Evolutionary conservation across 768 basidiomycete genomes (phyloP), one percentile per base, ranked within the genome.

Genomic region (Tricholoma saponaceum): DNA sequence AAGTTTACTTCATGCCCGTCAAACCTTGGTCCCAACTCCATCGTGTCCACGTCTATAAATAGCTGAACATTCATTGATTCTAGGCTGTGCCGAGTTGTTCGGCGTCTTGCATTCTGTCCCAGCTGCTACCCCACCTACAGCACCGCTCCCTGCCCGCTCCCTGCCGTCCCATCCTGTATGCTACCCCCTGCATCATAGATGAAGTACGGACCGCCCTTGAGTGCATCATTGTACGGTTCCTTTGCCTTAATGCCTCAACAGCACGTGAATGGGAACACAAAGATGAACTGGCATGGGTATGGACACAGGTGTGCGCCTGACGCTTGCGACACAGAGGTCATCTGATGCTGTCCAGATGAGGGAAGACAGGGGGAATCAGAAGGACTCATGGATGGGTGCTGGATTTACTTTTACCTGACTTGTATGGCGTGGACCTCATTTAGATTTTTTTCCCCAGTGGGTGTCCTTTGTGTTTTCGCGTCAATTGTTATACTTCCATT

Each of bases 61-160:
- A 54, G 57, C 50, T 52, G 60, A 46, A 9, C 9, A 18, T 39
- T 5, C n/a, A n/a, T n/a, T 5, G 16, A 20, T 16, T 55, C 18
- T 51, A 82, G 82, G 59, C 65, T 71, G 16, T 75, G 80, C 50
- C 73, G 79, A 54, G 68, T 62, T 51, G 64, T 74, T 9, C 77
- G 79, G 16, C 68, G 76, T 39, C 63, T 69, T 9, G 66, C 61
- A 1, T n/a, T 67, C 71, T 9, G 66, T 67, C 3, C 67, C 70
- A 9, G 66, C 71, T n/a, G 70, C 70, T 4, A 76, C 77, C 0
- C 76, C 78, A 0, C 76, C 76, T 0, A 76, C 69, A 5, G 67
- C 69, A 7, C n/a, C n/a, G n/a, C n/a, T n/a, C n/a, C n/a, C n/a
- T n/a, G n/a, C n/a, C 76, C 77, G 12, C 73, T 78, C 8, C 78